These are phyloP conservation scores for Spathaspora arborariae DNA, from an alignment of 805 yeast species.

Conservation along the genomic window DNA sequence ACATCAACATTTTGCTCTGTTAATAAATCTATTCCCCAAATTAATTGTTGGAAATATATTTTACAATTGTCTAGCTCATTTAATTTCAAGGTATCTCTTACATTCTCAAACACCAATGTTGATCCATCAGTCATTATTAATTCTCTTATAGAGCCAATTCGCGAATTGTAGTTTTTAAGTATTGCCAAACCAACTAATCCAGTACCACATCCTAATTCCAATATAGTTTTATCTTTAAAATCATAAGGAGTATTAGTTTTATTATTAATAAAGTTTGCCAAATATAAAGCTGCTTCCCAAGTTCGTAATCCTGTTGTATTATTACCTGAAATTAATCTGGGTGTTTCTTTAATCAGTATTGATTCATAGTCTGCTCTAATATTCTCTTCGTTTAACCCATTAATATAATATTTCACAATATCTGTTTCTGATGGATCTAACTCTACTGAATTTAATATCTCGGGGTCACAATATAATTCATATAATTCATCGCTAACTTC, in stretches of 20 bases:
- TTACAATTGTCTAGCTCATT: conserved; percentile 30
- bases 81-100: conserved; percentile 40
- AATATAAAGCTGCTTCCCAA: conserved; percentile 85
- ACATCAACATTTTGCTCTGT: conserved; percentile 38
- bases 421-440: conserved; percentile 37
- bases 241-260: conserved; percentile 1
- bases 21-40: conserved; percentile 56
- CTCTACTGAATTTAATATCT: conserved; percentile 28
- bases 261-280: conserved; percentile 49
- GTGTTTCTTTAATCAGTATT: conserved; percentile 52
- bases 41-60: conserved; percentile 25
- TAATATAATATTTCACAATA: conserved; percentile 29
- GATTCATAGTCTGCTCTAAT: conserved; percentile 11
- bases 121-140: conserved; percentile 69
- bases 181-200: conserved; percentile 67
- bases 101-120: conserved; percentile 45
- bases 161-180: conserved; percentile 17
- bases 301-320: conserved; percentile 90
- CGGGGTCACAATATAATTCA: conserved; percentile 31
- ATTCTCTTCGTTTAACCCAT: conserved; percentile 15
- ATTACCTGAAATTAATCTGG: conserved; percentile 59
- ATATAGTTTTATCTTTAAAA: conserved; percentile 28
- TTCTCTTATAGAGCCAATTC: conserved; percentile 13
- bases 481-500: conserved; percentile 41
- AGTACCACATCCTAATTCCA: conserved; percentile 89